A percentile compares a stretch with the other conserved stretches of the same genome.
These are phyloP conservation scores for Albatrellus sp. DNA, from an alignment of 1,284 basidiomycete species.

Conservation along the genomic window DNA sequence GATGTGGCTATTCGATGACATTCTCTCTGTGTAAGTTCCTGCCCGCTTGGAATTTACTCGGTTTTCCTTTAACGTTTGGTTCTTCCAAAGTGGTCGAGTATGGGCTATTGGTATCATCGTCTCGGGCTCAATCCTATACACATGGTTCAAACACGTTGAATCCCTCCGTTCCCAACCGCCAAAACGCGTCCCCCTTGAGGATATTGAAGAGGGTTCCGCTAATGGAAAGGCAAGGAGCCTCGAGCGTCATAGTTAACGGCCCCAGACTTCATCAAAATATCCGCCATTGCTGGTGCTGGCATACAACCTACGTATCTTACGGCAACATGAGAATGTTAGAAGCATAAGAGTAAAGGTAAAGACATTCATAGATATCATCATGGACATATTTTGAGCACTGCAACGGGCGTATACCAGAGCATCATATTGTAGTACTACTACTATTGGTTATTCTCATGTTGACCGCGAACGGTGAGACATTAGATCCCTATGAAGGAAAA, in stretches of 20 bases:
- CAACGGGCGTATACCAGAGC: too few species aligned
- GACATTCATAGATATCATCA: too few species aligned
- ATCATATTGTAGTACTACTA: too few species aligned
- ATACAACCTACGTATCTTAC: too few species aligned
- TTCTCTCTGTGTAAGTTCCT: constrained; percentile 56
- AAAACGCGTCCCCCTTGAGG: constrained; percentile 31
- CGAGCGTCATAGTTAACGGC: not conserved
- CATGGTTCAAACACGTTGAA: constrained; percentile 74
- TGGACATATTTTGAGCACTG: too few species aligned
- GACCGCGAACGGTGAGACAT: too few species aligned
- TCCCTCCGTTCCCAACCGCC: constrained; percentile 20
- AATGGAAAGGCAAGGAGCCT: not conserved
- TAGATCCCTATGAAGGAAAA: too few species aligned
- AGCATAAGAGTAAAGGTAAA: too few species aligned
- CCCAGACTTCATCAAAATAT: too few species aligned
- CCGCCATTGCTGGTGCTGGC: too few species aligned
- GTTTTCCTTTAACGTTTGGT: not conserved
- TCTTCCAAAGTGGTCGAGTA: constrained; percentile 53
- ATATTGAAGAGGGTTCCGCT: constrained; percentile 25
- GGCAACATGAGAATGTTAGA: too few species aligned
- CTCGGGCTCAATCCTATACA: constrained; percentile 71
- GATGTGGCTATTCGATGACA: constrained; percentile 62
- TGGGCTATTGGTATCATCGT: constrained; percentile 73
- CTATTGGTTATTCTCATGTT: too few species aligned
- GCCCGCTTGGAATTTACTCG: constrained; percentile 1